Percentiles rank a stretch among this genome's conserved stretches.
phyloP scores from a whole-genome alignment of 2,329 filamentous ascomycete genomes.

The Coleophoma crateriformis region DNA sequence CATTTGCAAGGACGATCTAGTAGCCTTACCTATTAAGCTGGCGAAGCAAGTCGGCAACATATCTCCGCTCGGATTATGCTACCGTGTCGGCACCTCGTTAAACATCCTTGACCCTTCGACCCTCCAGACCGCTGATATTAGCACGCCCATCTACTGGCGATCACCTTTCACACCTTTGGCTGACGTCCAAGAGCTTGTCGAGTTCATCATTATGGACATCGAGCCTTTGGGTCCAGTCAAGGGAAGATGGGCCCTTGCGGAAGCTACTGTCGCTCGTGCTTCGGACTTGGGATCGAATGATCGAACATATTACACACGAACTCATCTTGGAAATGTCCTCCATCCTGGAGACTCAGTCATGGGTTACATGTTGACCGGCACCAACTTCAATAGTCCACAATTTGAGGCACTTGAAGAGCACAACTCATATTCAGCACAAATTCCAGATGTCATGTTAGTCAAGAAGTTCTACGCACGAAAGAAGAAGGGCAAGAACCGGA shows the following conservation, averaged over 20 bases:
- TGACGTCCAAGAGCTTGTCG: conserved; percentile 77
- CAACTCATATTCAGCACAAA: conserved; percentile 66
- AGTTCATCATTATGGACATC: conserved; percentile 94
- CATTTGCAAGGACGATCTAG: conserved; percentile 94
- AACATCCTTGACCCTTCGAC: conserved; percentile 88
- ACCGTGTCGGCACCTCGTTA: conserved; percentile 81
- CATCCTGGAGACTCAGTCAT: conserved; percentile 88
- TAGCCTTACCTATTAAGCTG: conserved; percentile 85
- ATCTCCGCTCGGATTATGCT: conserved; percentile 77
- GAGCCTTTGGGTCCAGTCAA: conserved; percentile 70
- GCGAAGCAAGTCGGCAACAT: conserved; percentile 88
- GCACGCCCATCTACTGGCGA: conserved; percentile 82
- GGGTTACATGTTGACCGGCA: conserved; percentile 85
- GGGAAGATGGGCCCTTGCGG: conserved; percentile 78
- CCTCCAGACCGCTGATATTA: conserved; percentile 84
- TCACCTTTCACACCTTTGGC: conserved; percentile 79
- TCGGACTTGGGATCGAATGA: conserved; percentile 84
- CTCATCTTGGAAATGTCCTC: conserved; percentile 80
- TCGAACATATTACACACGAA: conserved; percentile 82
- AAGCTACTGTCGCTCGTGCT: conserved; percentile 82
- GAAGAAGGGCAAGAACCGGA: conserved; percentile 75
- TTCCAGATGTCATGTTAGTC: conserved; percentile 90
- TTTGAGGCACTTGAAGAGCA: conserved; percentile 79
- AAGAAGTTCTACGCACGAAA: conserved; percentile 93
- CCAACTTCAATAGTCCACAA: conserved; percentile 87